Conservation (phyloP, 164 flowering plant genomes). For the Liriodendron chinense region DNA sequence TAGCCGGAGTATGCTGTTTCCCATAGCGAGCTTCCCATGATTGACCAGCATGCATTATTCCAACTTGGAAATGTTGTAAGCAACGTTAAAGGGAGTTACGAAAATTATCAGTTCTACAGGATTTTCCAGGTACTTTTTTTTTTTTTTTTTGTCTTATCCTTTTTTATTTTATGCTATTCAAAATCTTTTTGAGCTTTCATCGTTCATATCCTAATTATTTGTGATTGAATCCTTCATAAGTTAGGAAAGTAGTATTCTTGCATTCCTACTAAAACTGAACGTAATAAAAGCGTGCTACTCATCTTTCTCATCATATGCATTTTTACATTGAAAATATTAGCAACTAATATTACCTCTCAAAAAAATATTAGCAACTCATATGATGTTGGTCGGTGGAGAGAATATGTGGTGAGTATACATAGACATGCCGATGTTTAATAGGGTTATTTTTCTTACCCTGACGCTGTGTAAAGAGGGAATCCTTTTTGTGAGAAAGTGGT, state of each 20-base stretch:
- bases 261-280: neutral
- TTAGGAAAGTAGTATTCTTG: neutral
- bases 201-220: neutral
- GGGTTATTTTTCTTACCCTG: too few species aligned
- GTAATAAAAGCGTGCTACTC: neutral
- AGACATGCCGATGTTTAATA: too few species aligned
- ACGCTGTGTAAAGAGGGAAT: too few species aligned
- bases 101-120: constrained; percentile 86
- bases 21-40: constrained; percentile 64
- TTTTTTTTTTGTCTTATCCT: constrained; percentile 6
- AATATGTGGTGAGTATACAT: too few species aligned
- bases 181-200: neutral
- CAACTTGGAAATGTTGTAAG: constrained; percentile 86
- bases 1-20: constrained; percentile 68
- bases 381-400: neutral
- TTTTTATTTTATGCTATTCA: neutral
- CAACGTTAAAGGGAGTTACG: constrained; percentile 68
- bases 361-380: neutral
- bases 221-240: neutral
- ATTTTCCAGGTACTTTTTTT: constrained; percentile 71
- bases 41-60: constrained; percentile 83
- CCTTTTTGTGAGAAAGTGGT: too few species aligned
- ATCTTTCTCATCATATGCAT: neutral
- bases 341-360: too few species aligned
- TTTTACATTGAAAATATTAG: neutral